Evolutionary conservation across 2,329 filamentous ascomycete genomes (phyloP), one percentile per base, ranked within the genome.

Genomic region (Sordariomycetes sp.): DNA sequence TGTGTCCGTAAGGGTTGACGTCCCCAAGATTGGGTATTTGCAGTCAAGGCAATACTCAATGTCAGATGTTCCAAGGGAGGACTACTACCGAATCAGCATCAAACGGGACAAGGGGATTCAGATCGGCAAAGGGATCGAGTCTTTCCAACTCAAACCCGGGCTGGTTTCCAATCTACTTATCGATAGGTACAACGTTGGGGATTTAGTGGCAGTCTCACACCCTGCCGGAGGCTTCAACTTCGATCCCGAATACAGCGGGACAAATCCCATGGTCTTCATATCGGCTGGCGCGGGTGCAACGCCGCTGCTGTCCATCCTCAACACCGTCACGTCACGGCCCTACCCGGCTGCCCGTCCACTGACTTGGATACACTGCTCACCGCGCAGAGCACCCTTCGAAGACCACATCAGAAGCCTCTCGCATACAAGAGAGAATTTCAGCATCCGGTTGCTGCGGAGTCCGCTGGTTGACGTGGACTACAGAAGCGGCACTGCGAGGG

Each of bases 21-120:
- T 82, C 1, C 70, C 73, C 2, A 59, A 63, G 0, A 61, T 72
- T 41, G 70, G 71, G 17, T 71, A 75, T 49, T 57, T 66, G 42
- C 82, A 87, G 54, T 68, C 75, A 14, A 66, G 82, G 21, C 82
- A 86, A 54, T 87, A 86, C 58, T 83, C 79, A 18, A 66, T 87
- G 40, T 81, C 73, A 46, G 79, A 85, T 42, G 66, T 72, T 32
- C 79, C 77, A 3, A 62, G 63, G 3, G 58, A 67, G 8, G 65
- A 73, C 32, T 72, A 78, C 54, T 82, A 83, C 55, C 73, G 82
- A 20, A 79, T 86, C 56, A 82, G 71, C 32, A 69, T 87, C 37
- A 85, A 85, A 66, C 72, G 68, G 39, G 79, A 86, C 47, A 53
- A 60, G 3, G 78, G 75, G 4, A 48, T 74, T 11, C 58, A 66